phyloP scores from a whole-genome alignment of 2,329 filamentous ascomycete species.

The Cryoendolithus antarcticus region DNA sequence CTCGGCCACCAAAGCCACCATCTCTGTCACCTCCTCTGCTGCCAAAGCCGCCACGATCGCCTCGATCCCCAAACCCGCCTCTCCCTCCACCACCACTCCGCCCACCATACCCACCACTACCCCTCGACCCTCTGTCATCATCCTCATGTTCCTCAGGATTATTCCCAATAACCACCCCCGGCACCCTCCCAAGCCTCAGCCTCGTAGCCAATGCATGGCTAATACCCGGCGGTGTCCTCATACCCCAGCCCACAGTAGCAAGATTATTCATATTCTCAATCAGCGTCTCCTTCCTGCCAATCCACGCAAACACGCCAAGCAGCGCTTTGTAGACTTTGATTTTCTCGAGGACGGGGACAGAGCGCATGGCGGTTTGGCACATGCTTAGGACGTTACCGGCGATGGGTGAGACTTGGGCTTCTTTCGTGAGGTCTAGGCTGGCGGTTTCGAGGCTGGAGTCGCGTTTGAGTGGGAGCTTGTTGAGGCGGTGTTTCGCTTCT shows the following conservation, averaged over 20 bases:
- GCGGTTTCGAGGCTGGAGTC: conserved; percentile 42
- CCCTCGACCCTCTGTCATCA: conserved; percentile 6
- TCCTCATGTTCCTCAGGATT: conserved; percentile 5
- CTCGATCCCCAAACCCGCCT: conserved; percentile 10
- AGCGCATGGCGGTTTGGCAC: conserved; percentile 30
- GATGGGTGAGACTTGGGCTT: conserved; percentile 28
- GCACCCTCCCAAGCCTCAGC: conserved; percentile 16
- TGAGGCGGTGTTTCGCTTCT: conserved; percentile 39
- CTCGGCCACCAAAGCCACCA: conserved; percentile 11
- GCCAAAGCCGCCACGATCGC: conserved; percentile 9
- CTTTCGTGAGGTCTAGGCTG: conserved; percentile 31
- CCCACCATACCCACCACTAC: conserved; percentile 9
- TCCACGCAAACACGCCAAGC: conserved; percentile 41
- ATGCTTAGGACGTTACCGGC: conserved; percentile 33
- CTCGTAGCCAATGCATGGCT: conserved; percentile 14
- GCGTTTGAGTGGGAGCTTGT: conserved; percentile 47
- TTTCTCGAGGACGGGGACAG: conserved; percentile 32
- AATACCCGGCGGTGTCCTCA: conserved; percentile 36
- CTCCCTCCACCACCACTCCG: conserved; percentile 6
- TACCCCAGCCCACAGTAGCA: conserved; percentile 40
- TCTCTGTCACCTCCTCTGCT: conserved; percentile 6
- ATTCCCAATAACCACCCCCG: conserved; percentile 19
- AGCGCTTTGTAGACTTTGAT: conserved; percentile 43
- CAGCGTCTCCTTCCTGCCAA: conserved; percentile 24
- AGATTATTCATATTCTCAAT: conserved; percentile 45